Percentiles rank a stretch among this genome's conserved stretches.
phyloP scores from a whole-genome alignment of 805 yeast species.

The Maudiozyma pseudohumilis region DNA sequence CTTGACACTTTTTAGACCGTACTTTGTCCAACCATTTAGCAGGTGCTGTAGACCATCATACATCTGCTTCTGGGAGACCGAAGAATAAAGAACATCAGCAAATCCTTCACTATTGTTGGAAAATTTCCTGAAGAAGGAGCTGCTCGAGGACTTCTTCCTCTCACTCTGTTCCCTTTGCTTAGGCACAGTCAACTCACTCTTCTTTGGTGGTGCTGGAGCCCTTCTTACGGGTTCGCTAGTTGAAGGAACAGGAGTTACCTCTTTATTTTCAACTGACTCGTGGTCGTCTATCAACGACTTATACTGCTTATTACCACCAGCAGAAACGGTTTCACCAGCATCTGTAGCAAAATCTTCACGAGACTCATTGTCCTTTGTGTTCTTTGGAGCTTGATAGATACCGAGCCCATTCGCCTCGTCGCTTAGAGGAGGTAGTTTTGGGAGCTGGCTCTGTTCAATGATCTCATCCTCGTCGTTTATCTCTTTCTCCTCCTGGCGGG shows the following conservation, averaged over 20 bases:
- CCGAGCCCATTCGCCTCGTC: constrained; percentile 21
- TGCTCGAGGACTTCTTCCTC: constrained; percentile 7
- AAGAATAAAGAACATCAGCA: constrained; percentile 17
- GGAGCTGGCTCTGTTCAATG: constrained; percentile 10
- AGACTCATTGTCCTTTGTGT: background rate
- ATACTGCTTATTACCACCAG: background rate
- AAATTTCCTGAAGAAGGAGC: constrained; percentile 30
- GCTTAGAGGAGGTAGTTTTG: constrained; percentile 25
- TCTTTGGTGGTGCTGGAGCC: constrained; percentile 3
- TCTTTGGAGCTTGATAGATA: constrained; percentile 17
- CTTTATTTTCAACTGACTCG: background rate
- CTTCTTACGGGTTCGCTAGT: background rate
- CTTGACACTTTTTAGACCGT: constrained; percentile 52
- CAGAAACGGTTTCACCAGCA: background rate
- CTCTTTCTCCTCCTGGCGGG: background rate
- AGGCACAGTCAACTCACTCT: constrained; percentile 7
- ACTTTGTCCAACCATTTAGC: constrained; percentile 57
- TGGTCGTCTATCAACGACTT: background rate
- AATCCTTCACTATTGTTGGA: constrained; percentile 13
- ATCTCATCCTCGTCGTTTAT: background rate
- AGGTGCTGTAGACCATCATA: constrained; percentile 54
- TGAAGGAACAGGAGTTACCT: background rate
- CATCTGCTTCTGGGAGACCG: constrained; percentile 41
- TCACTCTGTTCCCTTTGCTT: constrained; percentile 7
- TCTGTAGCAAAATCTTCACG: background rate